phyloP scores from a whole-genome alignment of 345 rosid species.

The Salix udensis region DNA sequence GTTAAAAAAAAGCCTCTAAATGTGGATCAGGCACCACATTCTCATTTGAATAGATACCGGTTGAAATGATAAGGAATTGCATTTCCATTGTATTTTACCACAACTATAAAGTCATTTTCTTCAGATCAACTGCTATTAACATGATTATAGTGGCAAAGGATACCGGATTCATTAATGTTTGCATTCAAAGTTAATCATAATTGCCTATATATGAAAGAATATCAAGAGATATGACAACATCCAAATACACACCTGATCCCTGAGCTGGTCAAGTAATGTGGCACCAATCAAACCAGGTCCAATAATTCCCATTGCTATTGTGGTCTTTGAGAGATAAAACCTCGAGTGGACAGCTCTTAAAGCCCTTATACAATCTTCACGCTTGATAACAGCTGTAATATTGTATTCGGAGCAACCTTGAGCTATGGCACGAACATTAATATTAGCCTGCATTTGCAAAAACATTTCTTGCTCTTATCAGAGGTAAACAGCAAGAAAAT shows the following conservation, averaged over 20 bases:
- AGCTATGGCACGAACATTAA: conserved; percentile 93
- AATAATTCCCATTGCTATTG: conserved; percentile 87
- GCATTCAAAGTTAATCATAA: background rate
- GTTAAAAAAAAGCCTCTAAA: background rate
- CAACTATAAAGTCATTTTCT: background rate
- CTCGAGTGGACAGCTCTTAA: conserved; percentile 95
- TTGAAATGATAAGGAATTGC: background rate
- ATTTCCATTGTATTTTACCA: background rate
- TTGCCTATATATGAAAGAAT: background rate
- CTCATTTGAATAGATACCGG: background rate
- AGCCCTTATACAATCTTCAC: conserved; percentile 92
- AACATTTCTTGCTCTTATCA: background rate
- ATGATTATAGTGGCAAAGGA: background rate
- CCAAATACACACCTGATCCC: conserved; percentile 66
- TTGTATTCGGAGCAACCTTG: conserved; percentile 99
- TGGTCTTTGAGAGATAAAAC: conserved; percentile 89
- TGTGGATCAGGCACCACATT: background rate
- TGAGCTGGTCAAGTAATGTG: conserved; percentile 89
- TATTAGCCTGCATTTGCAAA: conserved; percentile 68
- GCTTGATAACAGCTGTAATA: conserved; percentile 78
- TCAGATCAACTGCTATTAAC: background rate
- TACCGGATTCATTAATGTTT: background rate
- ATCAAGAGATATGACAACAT: background rate
- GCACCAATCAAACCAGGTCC: conserved; percentile 97
- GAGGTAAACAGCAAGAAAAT: background rate